Evolutionary conservation across 2,329 filamentous ascomycete species (phyloP).

Genomic region (Colletotrichum echinochloae): DNA sequence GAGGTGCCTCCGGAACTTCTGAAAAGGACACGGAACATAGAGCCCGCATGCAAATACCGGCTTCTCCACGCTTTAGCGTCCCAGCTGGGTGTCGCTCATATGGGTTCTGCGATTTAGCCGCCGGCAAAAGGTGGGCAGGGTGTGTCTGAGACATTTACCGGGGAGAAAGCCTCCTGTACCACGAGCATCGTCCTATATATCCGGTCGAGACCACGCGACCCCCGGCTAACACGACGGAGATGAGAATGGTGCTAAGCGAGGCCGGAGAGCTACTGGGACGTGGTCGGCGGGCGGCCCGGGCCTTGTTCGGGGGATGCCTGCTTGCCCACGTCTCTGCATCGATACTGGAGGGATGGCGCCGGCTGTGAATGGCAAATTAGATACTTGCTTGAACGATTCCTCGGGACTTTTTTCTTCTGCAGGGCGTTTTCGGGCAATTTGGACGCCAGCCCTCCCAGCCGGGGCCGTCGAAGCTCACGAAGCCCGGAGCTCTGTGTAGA

Average conservation of each 20-base stretch:
- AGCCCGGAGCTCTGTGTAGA: background rate
- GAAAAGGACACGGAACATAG: conserved; percentile 23
- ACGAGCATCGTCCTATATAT: background rate
- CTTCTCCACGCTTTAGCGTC: background rate
- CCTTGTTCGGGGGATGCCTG: background rate
- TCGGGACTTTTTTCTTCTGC: too few species aligned
- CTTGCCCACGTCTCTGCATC: too few species aligned
- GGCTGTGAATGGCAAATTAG: background rate
- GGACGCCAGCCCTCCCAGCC: too few species aligned
- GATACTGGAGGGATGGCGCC: background rate
- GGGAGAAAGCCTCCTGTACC: background rate
- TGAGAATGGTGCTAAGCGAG: background rate
- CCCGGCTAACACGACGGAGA: background rate
- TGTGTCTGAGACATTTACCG: background rate
- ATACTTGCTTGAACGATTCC: background rate
- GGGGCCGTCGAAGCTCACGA: background rate
- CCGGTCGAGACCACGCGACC: conserved; percentile 12
- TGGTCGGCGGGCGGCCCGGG: background rate
- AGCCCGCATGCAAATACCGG: conserved; percentile 15
- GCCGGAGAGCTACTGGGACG: background rate
- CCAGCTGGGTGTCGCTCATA: background rate
- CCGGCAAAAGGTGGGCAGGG: conserved; percentile 4
- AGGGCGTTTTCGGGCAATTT: too few species aligned
- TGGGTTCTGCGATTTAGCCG: conserved; percentile 13
- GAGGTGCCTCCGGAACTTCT: background rate